Base-by-base conservation (phyloP, 2,329 filamentous ascomycete genomes). In the Calonectria hawksworthii region DNA sequence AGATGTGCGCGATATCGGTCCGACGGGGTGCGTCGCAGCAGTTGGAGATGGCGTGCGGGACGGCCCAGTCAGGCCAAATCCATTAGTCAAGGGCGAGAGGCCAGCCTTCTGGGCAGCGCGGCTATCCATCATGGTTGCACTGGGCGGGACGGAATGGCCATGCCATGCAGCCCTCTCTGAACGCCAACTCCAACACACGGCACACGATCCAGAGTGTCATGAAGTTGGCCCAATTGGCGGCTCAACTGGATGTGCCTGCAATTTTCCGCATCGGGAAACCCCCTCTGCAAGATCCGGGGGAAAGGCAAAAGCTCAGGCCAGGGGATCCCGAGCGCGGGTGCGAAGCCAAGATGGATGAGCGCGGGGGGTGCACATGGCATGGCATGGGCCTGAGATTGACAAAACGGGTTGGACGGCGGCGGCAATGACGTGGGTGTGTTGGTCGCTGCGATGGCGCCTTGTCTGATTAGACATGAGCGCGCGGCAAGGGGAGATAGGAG, bases 1-100 rank as follows among this genome's bases (percentile, higher is more conserved):
- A 54, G 5, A 44, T 41, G 70, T 36, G 23, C 38, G 72, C 72
- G 72, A 74, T 74, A 67, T 70, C 72, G 72, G 72, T 61, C 36
- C 44, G 52, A 32, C 21, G 32, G 63, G 28, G 18, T 26, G 11
- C 34, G 44, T 47, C 44, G 44, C 44, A 47, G n/a, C 23, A 52
- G 38, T n/a, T 32, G 11, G 26, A 69, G 51, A 44, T 68, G 36
- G 30, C 52, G 23, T 59, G 69, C 38, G 51, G 52, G 54, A 68
- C 54, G 44, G 56, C 59, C 47, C 72, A 70, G 66, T 70, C 50
- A 41, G 51, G 72, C 54, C 56, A 69, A 73, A 73, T 65, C 65
- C 21, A 73, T 73, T 69, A 56, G 65, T 73, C 72, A 74, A 73
- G 18, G 51, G n/a, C 30, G 44, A 47, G 44, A 21, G 26, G 26